Conservation (phyloP, 164 flowering plant genomes). For the Hamamelis virginiana region DNA sequence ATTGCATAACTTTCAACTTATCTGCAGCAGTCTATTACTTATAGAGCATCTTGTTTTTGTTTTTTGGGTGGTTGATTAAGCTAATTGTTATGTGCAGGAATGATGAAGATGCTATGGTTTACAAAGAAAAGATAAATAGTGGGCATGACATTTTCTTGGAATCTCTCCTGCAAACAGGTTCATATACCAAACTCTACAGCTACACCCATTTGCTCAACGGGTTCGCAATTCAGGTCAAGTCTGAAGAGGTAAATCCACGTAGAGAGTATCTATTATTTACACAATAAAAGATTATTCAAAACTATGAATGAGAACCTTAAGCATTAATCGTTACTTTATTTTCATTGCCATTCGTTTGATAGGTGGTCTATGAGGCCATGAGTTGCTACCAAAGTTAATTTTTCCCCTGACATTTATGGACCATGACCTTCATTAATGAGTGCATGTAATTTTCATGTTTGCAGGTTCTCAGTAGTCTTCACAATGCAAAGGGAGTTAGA, state of each 20-base stretch:
- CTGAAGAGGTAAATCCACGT: conserved; percentile 34
- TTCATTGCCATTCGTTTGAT: too few species aligned
- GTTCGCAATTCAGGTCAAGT: conserved; percentile 36
- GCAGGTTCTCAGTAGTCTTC: conserved; percentile 37
- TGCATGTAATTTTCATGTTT: neutral
- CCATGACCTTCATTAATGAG: too few species aligned
- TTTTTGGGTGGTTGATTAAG: too few species aligned
- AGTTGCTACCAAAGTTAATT: too few species aligned
- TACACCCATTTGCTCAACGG: conserved; percentile 55
- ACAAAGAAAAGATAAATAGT: conserved; percentile 34
- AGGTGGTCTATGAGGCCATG: too few species aligned
- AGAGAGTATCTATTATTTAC: neutral
- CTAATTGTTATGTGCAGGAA: conserved; percentile 21
- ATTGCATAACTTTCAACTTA: too few species aligned
- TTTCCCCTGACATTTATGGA: too few species aligned
- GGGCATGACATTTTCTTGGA: conserved; percentile 41
- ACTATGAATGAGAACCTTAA: neutral
- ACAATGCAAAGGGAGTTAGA: conserved; percentile 36
- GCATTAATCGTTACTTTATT: too few species aligned
- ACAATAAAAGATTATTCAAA: neutral
- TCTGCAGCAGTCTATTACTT: too few species aligned
- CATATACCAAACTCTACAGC: conserved; percentile 49
- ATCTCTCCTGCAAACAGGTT: conserved; percentile 32
- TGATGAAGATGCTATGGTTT: conserved; percentile 18
- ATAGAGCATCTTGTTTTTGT: too few species aligned